Conservation (phyloP, 805 yeast genomes). For the Komagataella pastoris region DNA sequence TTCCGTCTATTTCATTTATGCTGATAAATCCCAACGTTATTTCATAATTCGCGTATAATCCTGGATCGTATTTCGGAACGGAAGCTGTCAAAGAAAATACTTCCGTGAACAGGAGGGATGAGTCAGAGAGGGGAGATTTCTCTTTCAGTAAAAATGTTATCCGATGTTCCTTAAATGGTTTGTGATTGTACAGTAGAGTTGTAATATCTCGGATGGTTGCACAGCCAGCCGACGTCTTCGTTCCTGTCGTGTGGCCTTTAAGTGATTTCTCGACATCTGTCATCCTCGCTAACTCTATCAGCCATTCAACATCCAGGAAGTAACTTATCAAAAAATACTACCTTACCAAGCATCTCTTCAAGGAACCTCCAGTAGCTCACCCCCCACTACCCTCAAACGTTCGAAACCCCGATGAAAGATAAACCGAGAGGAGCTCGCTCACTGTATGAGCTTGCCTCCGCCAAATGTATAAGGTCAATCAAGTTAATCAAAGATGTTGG, state of each 20-base stretch:
- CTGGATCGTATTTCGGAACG: not conserved
- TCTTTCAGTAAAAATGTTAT: too few relatives aligned
- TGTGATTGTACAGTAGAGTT: too few relatives aligned
- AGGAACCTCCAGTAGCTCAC: too few relatives aligned
- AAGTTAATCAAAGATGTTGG: constrained; percentile 20
- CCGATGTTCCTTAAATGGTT: too few relatives aligned
- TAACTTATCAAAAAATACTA: not conserved
- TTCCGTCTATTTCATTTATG: not conserved
- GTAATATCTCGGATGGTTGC: too few relatives aligned
- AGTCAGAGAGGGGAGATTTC: too few relatives aligned
- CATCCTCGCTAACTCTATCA: not conserved
- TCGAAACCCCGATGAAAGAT: not conserved
- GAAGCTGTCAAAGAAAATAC: too few relatives aligned
- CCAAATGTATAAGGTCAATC: constrained; percentile 17
- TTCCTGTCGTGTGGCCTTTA: too few relatives aligned
- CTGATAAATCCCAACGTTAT: not conserved
- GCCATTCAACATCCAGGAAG: not conserved
- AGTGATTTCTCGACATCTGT: not conserved
- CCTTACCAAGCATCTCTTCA: not conserved
- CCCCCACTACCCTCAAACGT: too few relatives aligned
- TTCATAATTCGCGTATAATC: not conserved
- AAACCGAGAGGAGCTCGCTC: constrained; percentile 9
- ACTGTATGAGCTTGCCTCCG: constrained; percentile 12
- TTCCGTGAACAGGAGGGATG: too few relatives aligned
- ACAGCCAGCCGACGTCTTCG: too few relatives aligned